Conservation (phyloP, 106 monocot genomes). For the Dioscorea dumetorum region DNA sequence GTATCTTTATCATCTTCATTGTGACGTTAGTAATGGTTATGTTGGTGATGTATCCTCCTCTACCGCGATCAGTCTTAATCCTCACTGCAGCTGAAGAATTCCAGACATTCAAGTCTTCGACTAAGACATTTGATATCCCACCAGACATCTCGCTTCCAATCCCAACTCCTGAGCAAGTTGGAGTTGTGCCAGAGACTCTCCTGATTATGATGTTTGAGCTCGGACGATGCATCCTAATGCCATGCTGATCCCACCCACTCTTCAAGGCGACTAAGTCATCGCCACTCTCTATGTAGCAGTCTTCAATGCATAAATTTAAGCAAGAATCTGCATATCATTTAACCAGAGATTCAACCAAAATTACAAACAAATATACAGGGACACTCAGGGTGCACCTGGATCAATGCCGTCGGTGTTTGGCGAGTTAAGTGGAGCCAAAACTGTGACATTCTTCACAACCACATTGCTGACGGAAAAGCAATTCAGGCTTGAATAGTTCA, state of each 20-base stretch:
- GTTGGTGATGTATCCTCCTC: conserved; percentile 82
- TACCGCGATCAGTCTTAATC: conserved; percentile 69
- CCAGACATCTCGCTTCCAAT: conserved; percentile 96
- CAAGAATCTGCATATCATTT: conserved; percentile 57
- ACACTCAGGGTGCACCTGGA: conserved; percentile 40
- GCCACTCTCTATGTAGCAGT: conserved; percentile 92
- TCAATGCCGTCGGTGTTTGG: conserved; percentile 98
- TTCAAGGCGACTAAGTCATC: conserved; percentile 87
- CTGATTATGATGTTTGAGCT: conserved; percentile 63
- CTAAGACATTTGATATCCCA: conserved; percentile 46
- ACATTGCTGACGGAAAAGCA: conserved; percentile 52
- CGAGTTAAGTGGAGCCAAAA: conserved; percentile 71
- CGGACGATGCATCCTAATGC: conserved; percentile 40
- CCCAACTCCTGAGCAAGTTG: conserved; percentile 85
- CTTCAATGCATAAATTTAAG: conserved; percentile 71
- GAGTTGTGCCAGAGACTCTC: conserved; percentile 76
- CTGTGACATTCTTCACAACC: conserved; percentile 69
- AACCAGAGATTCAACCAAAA: not conserved
- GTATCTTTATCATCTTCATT: conserved; percentile 72
- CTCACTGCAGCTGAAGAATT: conserved; percentile 59
- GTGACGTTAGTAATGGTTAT: conserved; percentile 44
- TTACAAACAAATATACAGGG: no score
- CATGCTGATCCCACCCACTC: conserved; percentile 97
- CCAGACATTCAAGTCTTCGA: conserved; percentile 65
- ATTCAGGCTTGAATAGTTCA: not conserved